Evolutionary conservation across 345 rosid genomes (phyloP).

Genomic region (Raphanus raphanistrum): DNA sequence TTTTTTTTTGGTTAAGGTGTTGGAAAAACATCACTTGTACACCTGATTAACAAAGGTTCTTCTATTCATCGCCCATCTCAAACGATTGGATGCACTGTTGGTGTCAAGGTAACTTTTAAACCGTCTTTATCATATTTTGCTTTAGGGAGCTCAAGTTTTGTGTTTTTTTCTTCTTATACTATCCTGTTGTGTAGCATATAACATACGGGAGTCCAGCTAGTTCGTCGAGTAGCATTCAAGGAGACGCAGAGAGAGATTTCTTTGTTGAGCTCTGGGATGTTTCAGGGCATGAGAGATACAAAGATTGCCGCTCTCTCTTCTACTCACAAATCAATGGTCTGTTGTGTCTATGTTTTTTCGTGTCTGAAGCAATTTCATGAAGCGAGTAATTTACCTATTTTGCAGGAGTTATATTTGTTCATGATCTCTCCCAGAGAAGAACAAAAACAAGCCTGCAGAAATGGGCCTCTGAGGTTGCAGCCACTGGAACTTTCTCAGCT

Average conservation of each 20-base stretch:
- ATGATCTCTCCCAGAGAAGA: constrained; percentile 95
- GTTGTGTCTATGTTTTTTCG: too few species aligned
- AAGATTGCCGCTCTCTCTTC: constrained; percentile 91
- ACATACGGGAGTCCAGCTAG: constrained; percentile 79
- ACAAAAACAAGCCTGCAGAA: constrained; percentile 91
- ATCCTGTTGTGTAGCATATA: constrained; percentile 52
- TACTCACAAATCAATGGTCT: constrained; percentile 88
- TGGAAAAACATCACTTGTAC: constrained; percentile 91
- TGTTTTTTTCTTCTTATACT: constrained; percentile 4
- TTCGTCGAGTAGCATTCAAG: constrained; percentile 87
- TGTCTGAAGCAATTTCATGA: constrained; percentile 21
- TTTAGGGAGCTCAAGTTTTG: constrained; percentile 17
- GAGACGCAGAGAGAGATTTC: constrained; percentile 94
- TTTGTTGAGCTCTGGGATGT: constrained; percentile 99
- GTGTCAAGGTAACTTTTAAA: constrained; percentile 67
- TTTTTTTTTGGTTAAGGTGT: constrained; percentile 57
- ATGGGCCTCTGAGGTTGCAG: constrained; percentile 93
- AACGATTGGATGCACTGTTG: constrained; percentile 94
- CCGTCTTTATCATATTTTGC: constrained; percentile 8
- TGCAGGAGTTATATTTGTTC: constrained; percentile 95
- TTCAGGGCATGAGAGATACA: constrained; percentile 96
- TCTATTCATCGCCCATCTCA: constrained; percentile 75
- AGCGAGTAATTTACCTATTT: neutral
- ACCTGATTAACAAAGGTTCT: constrained; percentile 79
- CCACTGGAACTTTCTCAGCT: constrained; percentile 89